Evolutionary conservation across 2,329 filamentous ascomycete species (phyloP).

Genomic region (Ceratocystis diversiconidia): DNA sequence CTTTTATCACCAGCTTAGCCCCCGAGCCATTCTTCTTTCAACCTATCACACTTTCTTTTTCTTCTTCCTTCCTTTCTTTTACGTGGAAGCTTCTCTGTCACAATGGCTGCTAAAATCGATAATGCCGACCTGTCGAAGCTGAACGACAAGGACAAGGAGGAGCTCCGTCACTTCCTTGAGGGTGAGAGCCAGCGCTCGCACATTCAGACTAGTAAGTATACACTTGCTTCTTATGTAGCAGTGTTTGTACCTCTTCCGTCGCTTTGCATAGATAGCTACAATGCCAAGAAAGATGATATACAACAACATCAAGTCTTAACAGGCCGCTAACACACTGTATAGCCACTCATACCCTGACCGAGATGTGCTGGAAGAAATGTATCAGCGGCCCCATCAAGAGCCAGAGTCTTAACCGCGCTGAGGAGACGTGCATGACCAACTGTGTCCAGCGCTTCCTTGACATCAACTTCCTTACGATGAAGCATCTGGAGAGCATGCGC

Average conservation of each 20-base stretch:
- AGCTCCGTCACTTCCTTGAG: constrained; percentile 72
- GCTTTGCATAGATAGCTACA: too few species aligned
- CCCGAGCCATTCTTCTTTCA: not conserved
- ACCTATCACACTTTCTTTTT: not conserved
- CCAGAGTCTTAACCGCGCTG: constrained; percentile 57
- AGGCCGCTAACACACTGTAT: not conserved
- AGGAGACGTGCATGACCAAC: constrained; percentile 77
- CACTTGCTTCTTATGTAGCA: not conserved
- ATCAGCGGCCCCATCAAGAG: constrained; percentile 58
- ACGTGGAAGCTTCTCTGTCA: constrained; percentile 15
- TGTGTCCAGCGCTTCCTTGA: constrained; percentile 93
- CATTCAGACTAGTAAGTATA: constrained; percentile 43
- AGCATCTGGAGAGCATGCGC: constrained; percentile 57
- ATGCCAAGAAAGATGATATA: too few species aligned
- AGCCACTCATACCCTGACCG: constrained; percentile 45
- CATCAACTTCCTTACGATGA: constrained; percentile 69
- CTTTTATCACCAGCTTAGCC: not conserved
- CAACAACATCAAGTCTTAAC: not conserved
- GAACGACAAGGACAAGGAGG: constrained; percentile 67
- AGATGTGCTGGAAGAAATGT: constrained; percentile 93
- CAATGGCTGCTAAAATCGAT: constrained; percentile 28
- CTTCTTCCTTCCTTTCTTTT: not conserved
- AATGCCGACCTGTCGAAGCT: constrained; percentile 58
- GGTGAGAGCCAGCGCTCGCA: constrained; percentile 77
- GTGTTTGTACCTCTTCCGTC: too few species aligned